Evolutionary conservation across 164 flowering plant species (phyloP).

Genomic region (Protea cynaroides): DNA sequence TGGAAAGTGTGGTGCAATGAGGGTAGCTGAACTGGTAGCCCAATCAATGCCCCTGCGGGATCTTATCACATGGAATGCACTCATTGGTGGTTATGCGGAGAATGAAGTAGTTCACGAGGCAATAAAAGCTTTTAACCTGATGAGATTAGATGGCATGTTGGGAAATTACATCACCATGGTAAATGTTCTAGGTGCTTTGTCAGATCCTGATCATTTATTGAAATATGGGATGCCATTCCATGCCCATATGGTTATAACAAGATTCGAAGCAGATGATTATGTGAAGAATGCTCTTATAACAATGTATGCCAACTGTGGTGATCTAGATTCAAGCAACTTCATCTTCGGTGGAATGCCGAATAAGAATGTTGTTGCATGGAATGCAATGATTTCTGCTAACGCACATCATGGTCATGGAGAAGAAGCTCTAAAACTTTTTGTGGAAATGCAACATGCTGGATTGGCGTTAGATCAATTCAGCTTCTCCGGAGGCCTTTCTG

Average conservation of each 20-base stretch:
- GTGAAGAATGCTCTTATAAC: constrained; percentile 20
- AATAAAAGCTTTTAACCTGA: constrained; percentile 29
- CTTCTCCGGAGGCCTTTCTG: constrained; percentile 45
- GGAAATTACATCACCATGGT: constrained; percentile 46
- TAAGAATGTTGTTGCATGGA: constrained; percentile 39
- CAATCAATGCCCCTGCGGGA: constrained; percentile 7
- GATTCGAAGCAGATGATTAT: constrained; percentile 40
- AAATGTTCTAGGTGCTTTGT: constrained; percentile 42
- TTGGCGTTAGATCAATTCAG: constrained; percentile 49
- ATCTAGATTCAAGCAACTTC: constrained; percentile 33
- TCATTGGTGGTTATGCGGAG: too few species aligned
- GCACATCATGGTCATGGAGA: constrained; percentile 46
- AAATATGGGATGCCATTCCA: constrained; percentile 49
- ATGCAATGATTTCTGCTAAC: constrained; percentile 52
- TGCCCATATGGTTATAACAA: constrained; percentile 30
- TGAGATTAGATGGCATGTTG: constrained; percentile 31
- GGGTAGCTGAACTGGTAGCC: constrained; percentile 32
- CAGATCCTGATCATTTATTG: constrained; percentile 25
- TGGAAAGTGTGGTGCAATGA: constrained; percentile 36
- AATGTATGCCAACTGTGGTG: constrained; percentile 10
- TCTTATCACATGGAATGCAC: too few species aligned
- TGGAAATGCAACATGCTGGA: constrained; percentile 31
- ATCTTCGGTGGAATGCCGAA: constrained; percentile 30
- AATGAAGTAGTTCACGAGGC: constrained; percentile 22
- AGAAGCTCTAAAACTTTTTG: constrained; percentile 41